Percentiles rank a stretch among this genome's conserved stretches.
These are phyloP conservation scores for Niebla homalea DNA, from an alignment of 495 filamentous ascomycete genomes.

Conservation along the genomic window DNA sequence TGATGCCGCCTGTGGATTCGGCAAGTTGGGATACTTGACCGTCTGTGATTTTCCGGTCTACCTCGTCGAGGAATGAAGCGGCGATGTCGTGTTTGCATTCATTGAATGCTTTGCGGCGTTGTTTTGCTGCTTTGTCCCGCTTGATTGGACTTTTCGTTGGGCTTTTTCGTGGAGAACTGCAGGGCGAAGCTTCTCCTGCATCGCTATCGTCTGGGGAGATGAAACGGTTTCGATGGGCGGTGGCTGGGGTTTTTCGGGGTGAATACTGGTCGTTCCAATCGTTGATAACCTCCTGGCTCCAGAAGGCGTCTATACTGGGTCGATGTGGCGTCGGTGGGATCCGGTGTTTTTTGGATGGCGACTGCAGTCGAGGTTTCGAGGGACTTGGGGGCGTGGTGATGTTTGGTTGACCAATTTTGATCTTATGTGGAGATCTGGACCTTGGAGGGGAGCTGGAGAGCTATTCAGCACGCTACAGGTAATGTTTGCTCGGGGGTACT, in stretches of 20 bases:
- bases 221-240: slow-evolving; percentile 18
- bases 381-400: slow-evolving; percentile 34
- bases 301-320: slow-evolving; percentile 65
- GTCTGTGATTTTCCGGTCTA: slow-evolving; percentile 54
- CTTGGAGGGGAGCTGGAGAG: slow-evolving; percentile 11
- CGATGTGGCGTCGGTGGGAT: slow-evolving; percentile 47
- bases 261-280: slow-evolving; percentile 75
- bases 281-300: slow-evolving; percentile 61
- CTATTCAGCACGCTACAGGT: not conserved
- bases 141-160: slow-evolving; percentile 29
- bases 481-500: not conserved
- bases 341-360: slow-evolving; percentile 36
- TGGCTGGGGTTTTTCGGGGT: slow-evolving; percentile 39
- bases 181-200: slow-evolving; percentile 6
- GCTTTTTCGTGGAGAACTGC: slow-evolving; percentile 9
- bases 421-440: slow-evolving; percentile 7
- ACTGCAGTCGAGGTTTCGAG: slow-evolving; percentile 29
- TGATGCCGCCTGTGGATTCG: slow-evolving; percentile 58
- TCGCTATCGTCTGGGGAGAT: slow-evolving; percentile 22
- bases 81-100: slow-evolving; percentile 52
- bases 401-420: not conserved
- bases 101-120: slow-evolving; percentile 52
- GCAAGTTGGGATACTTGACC: slow-evolving; percentile 49
- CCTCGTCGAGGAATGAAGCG: slow-evolving; percentile 50
- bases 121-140: slow-evolving; percentile 28